Percentiles rank a stretch among this genome's conserved stretches.
Evolutionary conservation across 352 stramenopile species (phyloP).

Genomic region (Phytophthora hybrid): DNA sequence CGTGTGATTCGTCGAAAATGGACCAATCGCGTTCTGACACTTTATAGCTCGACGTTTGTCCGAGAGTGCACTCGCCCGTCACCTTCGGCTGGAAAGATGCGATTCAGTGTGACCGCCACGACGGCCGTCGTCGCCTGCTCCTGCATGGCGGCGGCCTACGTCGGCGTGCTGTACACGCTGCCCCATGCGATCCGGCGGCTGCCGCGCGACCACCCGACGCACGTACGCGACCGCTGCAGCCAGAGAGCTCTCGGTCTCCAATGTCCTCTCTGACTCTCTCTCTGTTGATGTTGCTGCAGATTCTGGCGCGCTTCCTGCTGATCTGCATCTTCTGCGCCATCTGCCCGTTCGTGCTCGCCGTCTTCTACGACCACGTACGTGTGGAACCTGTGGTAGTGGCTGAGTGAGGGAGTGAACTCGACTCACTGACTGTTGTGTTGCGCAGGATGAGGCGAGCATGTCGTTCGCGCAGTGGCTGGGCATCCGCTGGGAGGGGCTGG

Average conservation of each 20-base stretch:
- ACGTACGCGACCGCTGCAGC: conserved; percentile 49
- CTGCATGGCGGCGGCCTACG: conserved; percentile 84
- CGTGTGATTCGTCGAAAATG: conserved; percentile 34
- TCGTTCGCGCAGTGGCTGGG: conserved; percentile 88
- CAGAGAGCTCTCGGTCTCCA: not conserved
- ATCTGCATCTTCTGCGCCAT: conserved; percentile 89
- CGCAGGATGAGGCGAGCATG: conserved; percentile 78
- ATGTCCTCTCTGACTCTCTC: not conserved
- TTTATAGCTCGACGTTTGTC: conserved; percentile 31
- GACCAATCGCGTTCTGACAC: conserved; percentile 49
- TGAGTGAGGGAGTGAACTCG: not conserved
- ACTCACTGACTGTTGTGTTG: conserved; percentile 10
- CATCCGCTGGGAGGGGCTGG: conserved; percentile 72
- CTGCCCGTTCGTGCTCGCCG: conserved; percentile 80
- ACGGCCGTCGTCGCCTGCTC: conserved; percentile 81
- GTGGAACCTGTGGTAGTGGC: not conserved
- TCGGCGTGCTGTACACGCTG: conserved; percentile 88
- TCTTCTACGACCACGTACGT: conserved; percentile 85
- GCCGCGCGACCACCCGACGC: conserved; percentile 84
- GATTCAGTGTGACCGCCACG: conserved; percentile 75
- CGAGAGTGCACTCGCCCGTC: not conserved
- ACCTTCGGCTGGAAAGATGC: conserved; percentile 57
- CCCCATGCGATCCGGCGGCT: conserved; percentile 76
- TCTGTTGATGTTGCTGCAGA: conserved; percentile 49
- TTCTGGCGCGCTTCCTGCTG: conserved; percentile 87